Percentiles rank a stretch among this genome's conserved stretches.
Evolutionary conservation across 2,329 filamentous ascomycete species (phyloP).

Genomic region (Orbilia blumenaviensis): DNA sequence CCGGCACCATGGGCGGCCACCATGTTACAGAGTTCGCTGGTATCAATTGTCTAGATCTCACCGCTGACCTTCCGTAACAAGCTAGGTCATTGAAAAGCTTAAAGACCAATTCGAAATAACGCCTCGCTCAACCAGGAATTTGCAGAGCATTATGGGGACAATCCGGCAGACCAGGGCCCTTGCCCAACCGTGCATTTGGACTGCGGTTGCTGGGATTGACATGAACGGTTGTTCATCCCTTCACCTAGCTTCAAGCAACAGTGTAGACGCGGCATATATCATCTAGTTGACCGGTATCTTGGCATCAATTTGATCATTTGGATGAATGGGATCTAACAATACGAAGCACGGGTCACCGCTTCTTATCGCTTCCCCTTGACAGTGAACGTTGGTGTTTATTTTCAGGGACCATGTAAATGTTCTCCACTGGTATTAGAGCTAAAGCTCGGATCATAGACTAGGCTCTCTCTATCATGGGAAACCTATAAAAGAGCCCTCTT

Average conservation of each 20-base stretch:
- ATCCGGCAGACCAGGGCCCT: slow-evolving; percentile 4
- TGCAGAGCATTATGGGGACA: slow-evolving; percentile 7
- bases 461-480: not conserved
- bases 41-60: slow-evolving; percentile 18
- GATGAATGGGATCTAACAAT: slow-evolving; percentile 5
- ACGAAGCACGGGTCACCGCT: slow-evolving; percentile 15
- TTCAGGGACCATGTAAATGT: not conserved
- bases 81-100: slow-evolving; percentile 15
- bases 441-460: not conserved
- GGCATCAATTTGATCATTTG: slow-evolving; percentile 13
- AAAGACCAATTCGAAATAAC: slow-evolving; percentile 11
- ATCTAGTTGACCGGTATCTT: not conserved
- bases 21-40: slow-evolving; percentile 3
- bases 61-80: slow-evolving; percentile 28
- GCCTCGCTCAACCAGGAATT: slow-evolving; percentile 29
- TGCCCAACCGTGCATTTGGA: slow-evolving; percentile 4
- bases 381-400: not conserved
- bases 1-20: slow-evolving; percentile 12
- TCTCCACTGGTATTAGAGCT: not conserved
- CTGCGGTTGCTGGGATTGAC: slow-evolving; percentile 18
- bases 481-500: slow-evolving; percentile 12
- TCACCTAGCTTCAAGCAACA: not conserved
- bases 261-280: slow-evolving; percentile 19
- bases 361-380: not conserved
- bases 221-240: not conserved